phyloP scores from a whole-genome alignment of 257 asterid species.

The Schizonepeta tenuifolia region DNA sequence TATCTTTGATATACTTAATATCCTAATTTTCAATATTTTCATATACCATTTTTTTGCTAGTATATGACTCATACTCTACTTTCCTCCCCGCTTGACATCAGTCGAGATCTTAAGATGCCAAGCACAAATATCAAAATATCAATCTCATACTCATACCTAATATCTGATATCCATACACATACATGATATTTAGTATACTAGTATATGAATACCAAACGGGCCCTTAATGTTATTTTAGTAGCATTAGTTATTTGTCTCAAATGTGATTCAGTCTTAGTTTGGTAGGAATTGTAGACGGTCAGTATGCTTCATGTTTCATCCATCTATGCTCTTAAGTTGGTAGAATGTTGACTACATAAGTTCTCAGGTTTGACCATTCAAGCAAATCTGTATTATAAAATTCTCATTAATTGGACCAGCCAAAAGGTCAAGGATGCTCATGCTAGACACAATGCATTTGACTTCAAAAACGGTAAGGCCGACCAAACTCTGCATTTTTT shows the following conservation, averaged over 20 bases:
- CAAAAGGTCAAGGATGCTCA: constrained; percentile 91
- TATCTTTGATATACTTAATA: no score
- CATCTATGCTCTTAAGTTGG: constrained; percentile 8
- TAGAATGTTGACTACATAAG: constrained; percentile 23
- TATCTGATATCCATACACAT: no score
- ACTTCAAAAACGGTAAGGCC: constrained; percentile 76
- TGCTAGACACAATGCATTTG: constrained; percentile 79
- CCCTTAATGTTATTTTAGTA: neutral
- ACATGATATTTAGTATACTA: no score
- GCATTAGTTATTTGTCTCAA: neutral
- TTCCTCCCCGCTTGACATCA: no score
- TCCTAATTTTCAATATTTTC: no score
- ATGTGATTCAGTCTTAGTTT: constrained; percentile 13
- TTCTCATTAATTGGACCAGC: constrained; percentile 92
- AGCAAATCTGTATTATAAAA: constrained; percentile 82
- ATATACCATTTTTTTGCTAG: no score
- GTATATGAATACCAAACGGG: no score
- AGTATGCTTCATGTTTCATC: neutral
- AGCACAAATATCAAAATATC: no score
- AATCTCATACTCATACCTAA: no score
- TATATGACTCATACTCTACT: no score
- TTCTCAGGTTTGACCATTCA: constrained; percentile 87
- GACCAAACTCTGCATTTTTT: constrained; percentile 9
- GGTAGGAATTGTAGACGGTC: neutral
- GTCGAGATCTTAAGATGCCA: no score